Conservation (phyloP, 495 filamentous ascomycete genomes). For the Lophiostoma macrostomum region DNA sequence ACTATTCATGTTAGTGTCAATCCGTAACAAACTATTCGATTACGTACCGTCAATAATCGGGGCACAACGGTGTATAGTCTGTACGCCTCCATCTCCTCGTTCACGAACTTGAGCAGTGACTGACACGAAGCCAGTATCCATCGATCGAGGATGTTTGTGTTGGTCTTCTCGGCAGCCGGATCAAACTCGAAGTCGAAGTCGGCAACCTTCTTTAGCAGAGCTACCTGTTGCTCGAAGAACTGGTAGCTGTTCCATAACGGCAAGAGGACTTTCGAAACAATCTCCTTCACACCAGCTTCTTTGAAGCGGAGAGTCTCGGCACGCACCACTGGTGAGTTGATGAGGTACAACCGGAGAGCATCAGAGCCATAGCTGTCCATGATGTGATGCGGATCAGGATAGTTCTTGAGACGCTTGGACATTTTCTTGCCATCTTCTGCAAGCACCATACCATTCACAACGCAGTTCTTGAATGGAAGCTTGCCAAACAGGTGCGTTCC, state of each 20-base stretch:
- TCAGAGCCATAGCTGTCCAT: slow-evolving; percentile 91
- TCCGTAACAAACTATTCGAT: neutral
- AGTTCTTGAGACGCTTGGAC: slow-evolving; percentile 97
- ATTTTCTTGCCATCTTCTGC: slow-evolving; percentile 98
- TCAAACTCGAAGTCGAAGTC: slow-evolving; percentile 77
- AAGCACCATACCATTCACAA: slow-evolving; percentile 94
- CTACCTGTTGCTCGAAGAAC: slow-evolving; percentile 96
- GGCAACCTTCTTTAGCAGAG: slow-evolving; percentile 84
- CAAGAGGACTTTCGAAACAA: slow-evolving; percentile 88
- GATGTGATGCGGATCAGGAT: slow-evolving; percentile 81
- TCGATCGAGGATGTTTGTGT: slow-evolving; percentile 92
- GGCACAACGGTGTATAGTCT: slow-evolving; percentile 87
- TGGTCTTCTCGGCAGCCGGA: slow-evolving; percentile 66
- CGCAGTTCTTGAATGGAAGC: slow-evolving; percentile 92
- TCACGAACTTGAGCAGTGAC: slow-evolving; percentile 86
- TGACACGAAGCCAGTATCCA: slow-evolving; percentile 96
- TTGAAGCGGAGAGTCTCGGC: slow-evolving; percentile 91
- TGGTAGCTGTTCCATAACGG: slow-evolving; percentile 98
- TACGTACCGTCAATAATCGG: slow-evolving; percentile 55
- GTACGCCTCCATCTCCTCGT: slow-evolving; percentile 84
- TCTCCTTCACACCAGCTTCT: slow-evolving; percentile 90
- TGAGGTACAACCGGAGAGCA: slow-evolving; percentile 89
- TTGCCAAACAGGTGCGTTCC: slow-evolving; percentile 87
- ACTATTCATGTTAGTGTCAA: slow-evolving; percentile 40
- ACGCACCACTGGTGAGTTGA: slow-evolving; percentile 95